These are phyloP conservation scores for Somion occarium DNA, from an alignment of 1,284 basidiomycete species.

Conservation along the genomic window DNA sequence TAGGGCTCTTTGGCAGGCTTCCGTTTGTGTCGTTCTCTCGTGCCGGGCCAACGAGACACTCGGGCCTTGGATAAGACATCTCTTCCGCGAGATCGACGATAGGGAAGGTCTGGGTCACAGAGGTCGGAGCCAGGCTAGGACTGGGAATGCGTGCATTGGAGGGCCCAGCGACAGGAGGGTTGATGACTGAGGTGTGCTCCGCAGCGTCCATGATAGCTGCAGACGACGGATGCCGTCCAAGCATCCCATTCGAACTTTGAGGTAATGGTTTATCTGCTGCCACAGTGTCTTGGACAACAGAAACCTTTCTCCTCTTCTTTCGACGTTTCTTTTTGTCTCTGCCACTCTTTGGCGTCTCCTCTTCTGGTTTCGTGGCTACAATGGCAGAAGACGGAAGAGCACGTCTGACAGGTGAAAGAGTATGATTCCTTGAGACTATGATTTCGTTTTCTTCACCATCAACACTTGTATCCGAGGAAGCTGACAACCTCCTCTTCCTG, in stretches of 20 bases:
- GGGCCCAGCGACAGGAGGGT: background rate
- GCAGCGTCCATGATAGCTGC: background rate
- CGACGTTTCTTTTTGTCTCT: constrained; percentile 24
- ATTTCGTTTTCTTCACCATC: background rate
- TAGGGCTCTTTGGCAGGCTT: no score
- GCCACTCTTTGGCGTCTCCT: constrained; percentile 7
- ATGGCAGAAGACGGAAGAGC: background rate
- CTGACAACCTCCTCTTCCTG: background rate
- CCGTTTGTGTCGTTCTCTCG: no score
- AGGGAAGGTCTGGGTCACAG: background rate
- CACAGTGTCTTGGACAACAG: constrained; percentile 13
- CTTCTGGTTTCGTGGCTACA: constrained; percentile 1
- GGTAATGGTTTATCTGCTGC: background rate
- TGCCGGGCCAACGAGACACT: no score
- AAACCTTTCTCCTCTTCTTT: constrained; percentile 21
- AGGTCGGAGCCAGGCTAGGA: background rate
- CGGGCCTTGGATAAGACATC: no score
- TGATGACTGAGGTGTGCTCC: background rate
- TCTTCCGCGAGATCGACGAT: no score
- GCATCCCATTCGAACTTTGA: background rate
- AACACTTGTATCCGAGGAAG: background rate
- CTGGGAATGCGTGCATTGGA: background rate
- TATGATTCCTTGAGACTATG: background rate
- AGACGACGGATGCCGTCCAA: background rate
- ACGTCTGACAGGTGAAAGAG: background rate